Conservation (phyloP, 2,329 filamentous ascomycete genomes). For the Alternaria viburni region DNA sequence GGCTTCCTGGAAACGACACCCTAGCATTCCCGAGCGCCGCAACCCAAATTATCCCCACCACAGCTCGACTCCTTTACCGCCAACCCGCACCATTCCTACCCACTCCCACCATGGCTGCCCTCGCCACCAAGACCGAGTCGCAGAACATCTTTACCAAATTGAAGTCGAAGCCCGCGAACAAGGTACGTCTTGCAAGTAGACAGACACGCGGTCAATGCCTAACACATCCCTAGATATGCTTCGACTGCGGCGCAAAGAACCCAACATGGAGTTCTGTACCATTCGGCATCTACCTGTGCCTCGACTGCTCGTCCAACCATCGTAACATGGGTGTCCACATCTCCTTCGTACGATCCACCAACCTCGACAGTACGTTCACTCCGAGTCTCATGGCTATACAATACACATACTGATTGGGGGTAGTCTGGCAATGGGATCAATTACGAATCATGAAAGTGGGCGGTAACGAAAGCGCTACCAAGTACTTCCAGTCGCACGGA, state of each 20-base stretch:
- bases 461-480: constrained; percentile 96
- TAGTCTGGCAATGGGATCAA: constrained; percentile 96
- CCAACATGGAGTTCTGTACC: constrained; percentile 98
- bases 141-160: constrained; percentile 98
- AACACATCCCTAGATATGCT: constrained; percentile 75
- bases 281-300: constrained; percentile 95
- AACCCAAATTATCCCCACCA: constrained; percentile 38
- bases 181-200: constrained; percentile 63
- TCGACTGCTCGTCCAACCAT: constrained; percentile 97
- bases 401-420: constrained; percentile 32
- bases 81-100: constrained; percentile 25
- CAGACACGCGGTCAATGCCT: constrained; percentile 29
- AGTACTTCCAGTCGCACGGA: constrained; percentile 97
- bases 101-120: constrained; percentile 60
- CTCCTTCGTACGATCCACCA: constrained; percentile 97
- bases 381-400: not conserved
- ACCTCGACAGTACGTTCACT: constrained; percentile 83
- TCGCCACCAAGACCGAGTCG: constrained; percentile 90
- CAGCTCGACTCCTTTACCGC: constrained; percentile 35
- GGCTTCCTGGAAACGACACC: constrained; percentile 19
- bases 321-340: constrained; percentile 98
- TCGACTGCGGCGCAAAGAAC: constrained; percentile 97
- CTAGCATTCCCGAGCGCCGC: constrained; percentile 31
- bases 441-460: constrained; percentile 97
- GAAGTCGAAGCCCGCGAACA: constrained; percentile 93